These are phyloP conservation scores for Phytophthora nicotianae DNA, from an alignment of 352 stramenopile species.

Conservation along the genomic window DNA sequence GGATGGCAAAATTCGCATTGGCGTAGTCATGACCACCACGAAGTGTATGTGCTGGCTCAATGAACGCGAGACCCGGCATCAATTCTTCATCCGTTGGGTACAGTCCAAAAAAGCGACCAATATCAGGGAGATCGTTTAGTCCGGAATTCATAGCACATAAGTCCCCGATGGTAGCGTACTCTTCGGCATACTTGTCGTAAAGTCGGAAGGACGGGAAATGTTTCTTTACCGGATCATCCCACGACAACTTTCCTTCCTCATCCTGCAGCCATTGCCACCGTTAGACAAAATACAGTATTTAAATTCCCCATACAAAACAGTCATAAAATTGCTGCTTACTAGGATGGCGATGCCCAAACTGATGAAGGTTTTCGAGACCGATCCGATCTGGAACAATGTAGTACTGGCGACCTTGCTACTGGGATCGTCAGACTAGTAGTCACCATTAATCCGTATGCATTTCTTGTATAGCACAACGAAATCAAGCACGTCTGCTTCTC, in stretches of 20 bases:
- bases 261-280: slow-evolving; percentile 23
- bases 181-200: slow-evolving; percentile 63
- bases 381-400: slow-evolving; percentile 75
- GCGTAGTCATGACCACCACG: slow-evolving; percentile 61
- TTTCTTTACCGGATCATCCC: slow-evolving; percentile 59
- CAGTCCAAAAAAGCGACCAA: slow-evolving; percentile 36
- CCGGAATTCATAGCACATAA: slow-evolving; percentile 71
- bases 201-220: slow-evolving; percentile 57
- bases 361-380: slow-evolving; percentile 71
- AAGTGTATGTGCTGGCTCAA: slow-evolving; percentile 48
- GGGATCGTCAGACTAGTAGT: slow-evolving; percentile 32
- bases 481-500: not conserved
- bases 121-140: slow-evolving; percentile 31
- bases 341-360: slow-evolving; percentile 47
- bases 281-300: not conserved
- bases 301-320: not conserved
- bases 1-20: slow-evolving; percentile 67
- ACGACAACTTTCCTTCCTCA: slow-evolving; percentile 57
- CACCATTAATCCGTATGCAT: not conserved
- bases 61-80: slow-evolving; percentile 40
- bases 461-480: not conserved
- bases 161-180: slow-evolving; percentile 56
- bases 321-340: slow-evolving; percentile 15
- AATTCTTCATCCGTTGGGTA: slow-evolving; percentile 47
- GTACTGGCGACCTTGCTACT: slow-evolving; percentile 40